These are phyloP conservation scores for Rhamnella rubrinervis DNA, from an alignment of 331 rosid genomes.

Conservation along the genomic window DNA sequence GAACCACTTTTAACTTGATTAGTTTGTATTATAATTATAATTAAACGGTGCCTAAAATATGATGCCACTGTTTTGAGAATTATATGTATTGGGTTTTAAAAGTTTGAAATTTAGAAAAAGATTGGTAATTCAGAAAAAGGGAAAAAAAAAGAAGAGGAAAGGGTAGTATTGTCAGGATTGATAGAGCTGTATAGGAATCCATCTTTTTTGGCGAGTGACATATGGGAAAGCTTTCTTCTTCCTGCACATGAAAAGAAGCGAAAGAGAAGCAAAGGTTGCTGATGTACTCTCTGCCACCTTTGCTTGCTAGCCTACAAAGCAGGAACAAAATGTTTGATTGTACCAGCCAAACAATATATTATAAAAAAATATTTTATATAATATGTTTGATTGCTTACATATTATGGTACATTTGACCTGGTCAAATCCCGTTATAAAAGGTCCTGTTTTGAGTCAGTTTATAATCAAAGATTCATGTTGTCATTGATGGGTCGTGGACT, in stretches of 20 bases:
- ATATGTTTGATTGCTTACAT: neutral
- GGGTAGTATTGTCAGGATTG: slow-evolving; percentile 34
- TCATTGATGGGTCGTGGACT: slow-evolving; percentile 5
- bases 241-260: slow-evolving; percentile 66
- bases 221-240: slow-evolving; percentile 41
- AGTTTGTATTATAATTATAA: no score
- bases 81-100: no score
- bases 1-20: neutral
- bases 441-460: neutral
- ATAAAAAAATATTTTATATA: no score
- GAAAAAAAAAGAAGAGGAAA: slow-evolving; percentile 8
- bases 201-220: slow-evolving; percentile 38
- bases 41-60: no score
- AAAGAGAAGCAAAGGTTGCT: slow-evolving; percentile 53
- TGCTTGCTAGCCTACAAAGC: slow-evolving; percentile 42
- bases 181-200: slow-evolving; percentile 40
- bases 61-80: no score
- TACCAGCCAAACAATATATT: neutral
- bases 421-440: slow-evolving; percentile 35
- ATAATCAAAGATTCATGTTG: slow-evolving; percentile 12
- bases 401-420: slow-evolving; percentile 37
- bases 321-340: slow-evolving; percentile 27
- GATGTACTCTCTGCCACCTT: slow-evolving; percentile 22
- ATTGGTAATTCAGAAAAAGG: slow-evolving; percentile 23
- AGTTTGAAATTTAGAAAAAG: slow-evolving; percentile 39